These are phyloP conservation scores for Apiotrichum akiyoshidainum DNA, from an alignment of 1,284 basidiomycete genomes.

Conservation along the genomic window DNA sequence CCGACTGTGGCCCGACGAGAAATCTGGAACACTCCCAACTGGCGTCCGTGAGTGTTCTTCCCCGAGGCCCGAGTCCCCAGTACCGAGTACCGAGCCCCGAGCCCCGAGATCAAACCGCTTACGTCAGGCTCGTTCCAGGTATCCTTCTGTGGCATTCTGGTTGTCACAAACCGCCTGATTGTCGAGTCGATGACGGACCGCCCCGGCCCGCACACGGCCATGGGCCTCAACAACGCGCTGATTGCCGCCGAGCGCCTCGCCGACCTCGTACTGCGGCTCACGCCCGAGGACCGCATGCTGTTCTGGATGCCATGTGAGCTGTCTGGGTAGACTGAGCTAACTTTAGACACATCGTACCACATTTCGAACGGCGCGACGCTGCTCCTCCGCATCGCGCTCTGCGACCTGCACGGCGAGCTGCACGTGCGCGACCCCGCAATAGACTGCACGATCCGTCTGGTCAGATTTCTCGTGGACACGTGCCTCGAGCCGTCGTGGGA, in stretches of 20 bases:
- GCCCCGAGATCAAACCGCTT: neutral
- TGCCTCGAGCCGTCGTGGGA: conserved; percentile 26
- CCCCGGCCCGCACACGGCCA: conserved; percentile 3
- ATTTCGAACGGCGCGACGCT: conserved; percentile 31
- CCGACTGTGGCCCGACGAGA: neutral
- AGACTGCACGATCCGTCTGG: conserved; percentile 7
- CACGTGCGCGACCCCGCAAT: neutral
- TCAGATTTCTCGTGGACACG: conserved; percentile 7
- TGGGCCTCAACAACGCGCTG: conserved; percentile 17
- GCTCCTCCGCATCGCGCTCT: conserved; percentile 26
- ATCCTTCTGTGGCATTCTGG: conserved; percentile 26
- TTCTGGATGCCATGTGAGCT: conserved; percentile 42
- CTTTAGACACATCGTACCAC: conserved; percentile 34
- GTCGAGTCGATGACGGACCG: conserved; percentile 16
- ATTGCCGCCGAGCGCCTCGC: conserved; percentile 16
- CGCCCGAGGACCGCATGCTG: conserved; percentile 12
- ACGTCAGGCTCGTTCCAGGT: conserved; percentile 33
- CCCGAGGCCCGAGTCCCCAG: too few species aligned
- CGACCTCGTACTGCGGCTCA: conserved; percentile 21
- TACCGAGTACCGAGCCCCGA: too few species aligned
- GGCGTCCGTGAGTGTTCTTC: conserved; percentile 28
- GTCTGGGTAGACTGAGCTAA: neutral
- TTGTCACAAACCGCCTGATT: conserved; percentile 27
- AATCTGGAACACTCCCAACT: conserved; percentile 6
- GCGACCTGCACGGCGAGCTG: neutral